Base-by-base conservation (phyloP, 1,284 basidiomycete genomes). In the Cystobasidium sp. region DNA sequence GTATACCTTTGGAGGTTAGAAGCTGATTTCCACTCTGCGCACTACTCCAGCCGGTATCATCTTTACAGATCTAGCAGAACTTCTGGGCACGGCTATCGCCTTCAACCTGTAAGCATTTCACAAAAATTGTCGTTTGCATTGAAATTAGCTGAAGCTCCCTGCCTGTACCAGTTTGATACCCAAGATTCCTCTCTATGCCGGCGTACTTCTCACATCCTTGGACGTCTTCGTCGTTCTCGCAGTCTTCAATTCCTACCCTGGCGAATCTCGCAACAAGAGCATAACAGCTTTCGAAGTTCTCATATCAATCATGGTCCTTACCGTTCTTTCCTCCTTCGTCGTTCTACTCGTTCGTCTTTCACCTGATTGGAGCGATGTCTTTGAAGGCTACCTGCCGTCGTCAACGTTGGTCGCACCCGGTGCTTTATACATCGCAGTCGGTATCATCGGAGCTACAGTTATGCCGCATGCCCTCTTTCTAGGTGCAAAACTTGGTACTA, bases 401-500 rank as follows among this genome's bases (percentile, higher is more conserved):
- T 90, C 90, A 0, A 88, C 79, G 20, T 83, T 92, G 37, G 86
- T 92, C 75, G 80, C 85, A 55, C 84, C 84, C 0, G 87, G 87
- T 18, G 85, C 89, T 8, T 84, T 97, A 1, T 98, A 97, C 81
- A 89, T 90, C 8, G 90, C 92, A 14, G 84, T 87, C 31, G 51
- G 64, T 31, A 90, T 93, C 74, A 81, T 92, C 12, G 91, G 92
- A 22, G 91, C 91, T 1, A 93, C 91, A 0, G 88, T 92, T 55
- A 94, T 89, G 79, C 80, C 77, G 85, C 95, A 97, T 81, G 90
- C 91, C 56, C 86, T 97, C 24, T 95, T 93, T 84, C 85, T 97
- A 7, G 94, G 94, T 10, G 93, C 91, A 2, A 88, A 90, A 47
- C 86, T 96, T 20, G 90, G 92, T 2, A 92, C 91, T 0, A 89